These are phyloP conservation scores for Clonostachys rhizophaga DNA, from an alignment of 2,329 filamentous ascomycete species.

Conservation along the genomic window DNA sequence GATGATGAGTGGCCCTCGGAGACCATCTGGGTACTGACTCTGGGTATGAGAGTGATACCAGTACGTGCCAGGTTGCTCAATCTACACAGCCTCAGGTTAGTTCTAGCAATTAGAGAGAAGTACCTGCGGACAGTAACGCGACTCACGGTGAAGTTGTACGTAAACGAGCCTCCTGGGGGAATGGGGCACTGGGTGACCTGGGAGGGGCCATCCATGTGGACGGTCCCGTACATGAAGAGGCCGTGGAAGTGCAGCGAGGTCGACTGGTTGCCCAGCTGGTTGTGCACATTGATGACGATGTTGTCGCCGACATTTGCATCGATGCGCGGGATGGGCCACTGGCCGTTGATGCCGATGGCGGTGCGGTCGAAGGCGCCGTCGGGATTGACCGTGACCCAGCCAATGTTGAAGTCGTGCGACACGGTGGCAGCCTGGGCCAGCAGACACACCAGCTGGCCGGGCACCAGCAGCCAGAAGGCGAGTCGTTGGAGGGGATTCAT, in stretches of 20 bases:
- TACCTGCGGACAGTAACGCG: slow-evolving; percentile 30
- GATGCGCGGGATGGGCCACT: slow-evolving; percentile 70
- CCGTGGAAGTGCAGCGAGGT: slow-evolving; percentile 62
- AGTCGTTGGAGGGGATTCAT: no score
- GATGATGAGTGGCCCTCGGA: slow-evolving; percentile 52
- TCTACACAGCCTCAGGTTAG: slow-evolving; percentile 19
- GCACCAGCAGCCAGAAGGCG: no score
- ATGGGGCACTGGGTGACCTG: slow-evolving; percentile 51
- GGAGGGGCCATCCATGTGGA: slow-evolving; percentile 52
- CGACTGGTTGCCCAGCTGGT: slow-evolving; percentile 53
- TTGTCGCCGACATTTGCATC: slow-evolving; percentile 58
- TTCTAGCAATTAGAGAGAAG: slow-evolving; percentile 37
- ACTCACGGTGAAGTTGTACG: slow-evolving; percentile 43
- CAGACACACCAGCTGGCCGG: no score
- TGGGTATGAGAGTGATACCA: slow-evolving; percentile 57
- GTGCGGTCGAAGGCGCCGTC: slow-evolving; percentile 61
- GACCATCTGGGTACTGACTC: slow-evolving; percentile 54
- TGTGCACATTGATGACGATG: slow-evolving; percentile 53
- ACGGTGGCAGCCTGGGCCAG: no score
- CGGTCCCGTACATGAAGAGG: slow-evolving; percentile 49
- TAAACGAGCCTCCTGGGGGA: slow-evolving; percentile 37
- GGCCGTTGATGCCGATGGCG: slow-evolving; percentile 72
- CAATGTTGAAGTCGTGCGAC: slow-evolving; percentile 60
- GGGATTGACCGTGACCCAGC: slow-evolving; percentile 68
- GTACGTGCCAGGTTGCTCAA: slow-evolving; percentile 51